A percentile compares a stretch with the other conserved stretches of the same genome.
Evolutionary conservation across 345 rosid species (phyloP).

Genomic region (Eucalyptus leucophloia): DNA sequence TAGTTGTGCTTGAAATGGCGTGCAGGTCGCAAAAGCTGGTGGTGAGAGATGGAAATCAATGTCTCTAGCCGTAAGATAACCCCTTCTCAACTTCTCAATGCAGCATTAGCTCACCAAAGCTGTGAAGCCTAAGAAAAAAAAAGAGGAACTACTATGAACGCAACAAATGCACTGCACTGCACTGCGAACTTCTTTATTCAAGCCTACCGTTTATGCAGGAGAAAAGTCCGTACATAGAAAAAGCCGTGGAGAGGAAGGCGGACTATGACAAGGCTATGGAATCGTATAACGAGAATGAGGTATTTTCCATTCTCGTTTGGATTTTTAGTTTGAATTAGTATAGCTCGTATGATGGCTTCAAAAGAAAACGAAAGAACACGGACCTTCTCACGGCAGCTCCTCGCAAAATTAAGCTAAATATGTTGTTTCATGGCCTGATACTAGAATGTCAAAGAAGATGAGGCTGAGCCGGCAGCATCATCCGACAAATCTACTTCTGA

Average conservation of each 20-base stretch:
- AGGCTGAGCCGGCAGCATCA: background rate
- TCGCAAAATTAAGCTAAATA: background rate
- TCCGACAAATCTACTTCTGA: background rate
- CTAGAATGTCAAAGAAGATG: background rate
- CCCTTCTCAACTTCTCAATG: background rate
- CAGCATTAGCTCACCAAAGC: background rate
- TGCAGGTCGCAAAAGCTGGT: slow-evolving; percentile 31
- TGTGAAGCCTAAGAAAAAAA: background rate
- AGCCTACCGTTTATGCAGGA: slow-evolving; percentile 1
- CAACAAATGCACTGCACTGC: background rate
- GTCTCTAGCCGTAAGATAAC: slow-evolving; percentile 15
- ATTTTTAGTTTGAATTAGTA: background rate
- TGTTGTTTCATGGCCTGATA: background rate
- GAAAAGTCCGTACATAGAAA: slow-evolving; percentile 15
- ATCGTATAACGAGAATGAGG: slow-evolving; percentile 5
- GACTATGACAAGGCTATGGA: slow-evolving; percentile 17
- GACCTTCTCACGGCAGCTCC: background rate
- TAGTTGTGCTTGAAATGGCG: background rate
- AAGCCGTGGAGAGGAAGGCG: slow-evolving; percentile 14
- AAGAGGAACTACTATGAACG: background rate
- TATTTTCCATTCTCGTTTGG: background rate
- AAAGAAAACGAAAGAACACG: background rate
- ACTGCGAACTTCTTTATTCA: background rate
- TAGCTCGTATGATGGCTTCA: background rate
- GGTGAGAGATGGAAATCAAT: slow-evolving; percentile 31